Conservation (phyloP, 2,329 filamentous ascomycete species). For the Fusarium pseudograminearum region DNA sequence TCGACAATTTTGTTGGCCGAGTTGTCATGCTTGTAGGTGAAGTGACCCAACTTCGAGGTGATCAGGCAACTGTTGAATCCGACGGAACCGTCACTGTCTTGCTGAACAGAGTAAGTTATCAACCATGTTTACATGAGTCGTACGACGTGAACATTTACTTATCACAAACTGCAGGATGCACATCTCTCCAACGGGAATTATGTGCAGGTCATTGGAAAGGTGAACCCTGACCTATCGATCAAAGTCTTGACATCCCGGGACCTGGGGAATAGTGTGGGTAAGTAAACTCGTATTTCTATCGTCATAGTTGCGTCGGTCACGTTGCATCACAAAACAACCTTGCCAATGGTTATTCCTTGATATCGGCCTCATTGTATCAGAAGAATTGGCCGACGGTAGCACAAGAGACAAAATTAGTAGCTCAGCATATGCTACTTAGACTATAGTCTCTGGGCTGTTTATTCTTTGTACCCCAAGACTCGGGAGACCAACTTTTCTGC, state of each 20-base stretch:
- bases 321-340: neutral
- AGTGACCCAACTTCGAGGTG: slow-evolving; percentile 84
- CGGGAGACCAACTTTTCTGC: too few species aligned
- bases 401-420: too few species aligned
- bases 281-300: slow-evolving; percentile 51
- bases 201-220: slow-evolving; percentile 83
- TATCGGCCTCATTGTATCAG: neutral
- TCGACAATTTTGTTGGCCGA: slow-evolving; percentile 78
- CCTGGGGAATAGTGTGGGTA: slow-evolving; percentile 77
- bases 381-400: too few species aligned
- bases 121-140: neutral
- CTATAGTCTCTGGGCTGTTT: too few species aligned
- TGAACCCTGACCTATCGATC: slow-evolving; percentile 77
- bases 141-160: slow-evolving; percentile 9
- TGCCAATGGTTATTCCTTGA: neutral
- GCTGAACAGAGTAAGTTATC: slow-evolving; percentile 74
- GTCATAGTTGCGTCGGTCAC: slow-evolving; percentile 33
- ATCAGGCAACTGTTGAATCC: slow-evolving; percentile 83
- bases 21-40: slow-evolving; percentile 89
- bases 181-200: slow-evolving; percentile 77
- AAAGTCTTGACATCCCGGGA: slow-evolving; percentile 78
- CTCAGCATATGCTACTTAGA: neutral
- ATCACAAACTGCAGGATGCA: slow-evolving; percentile 67
- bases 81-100: slow-evolving; percentile 80
- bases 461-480: too few species aligned